A percentile compares a stretch with the other conserved stretches of the same genome.
phyloP scores from a whole-genome alignment of 2,329 filamentous ascomycete genomes.

The Cryphonectria radicalis region DNA sequence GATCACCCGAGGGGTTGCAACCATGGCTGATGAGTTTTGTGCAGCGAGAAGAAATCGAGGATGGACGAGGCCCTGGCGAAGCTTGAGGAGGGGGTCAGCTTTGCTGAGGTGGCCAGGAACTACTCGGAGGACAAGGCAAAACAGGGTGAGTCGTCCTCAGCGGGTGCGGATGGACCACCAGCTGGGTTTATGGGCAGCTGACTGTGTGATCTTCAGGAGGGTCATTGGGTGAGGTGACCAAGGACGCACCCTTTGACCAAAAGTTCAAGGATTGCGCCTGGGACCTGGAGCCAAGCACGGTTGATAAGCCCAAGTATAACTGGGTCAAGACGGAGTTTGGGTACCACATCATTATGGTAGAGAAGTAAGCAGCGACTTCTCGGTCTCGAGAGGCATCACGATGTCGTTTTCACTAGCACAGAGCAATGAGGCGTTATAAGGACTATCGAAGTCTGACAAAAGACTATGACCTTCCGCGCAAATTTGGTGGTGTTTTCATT shows the following conservation, averaged over 20 bases:
- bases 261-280: slow-evolving; percentile 77
- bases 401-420: slow-evolving; percentile 31
- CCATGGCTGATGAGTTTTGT: neutral
- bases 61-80: slow-evolving; percentile 77
- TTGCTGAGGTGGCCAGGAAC: slow-evolving; percentile 74
- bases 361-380: slow-evolving; percentile 45
- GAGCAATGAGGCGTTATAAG: slow-evolving; percentile 26
- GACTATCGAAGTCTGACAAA: slow-evolving; percentile 3
- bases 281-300: slow-evolving; percentile 68
- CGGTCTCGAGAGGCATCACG: neutral
- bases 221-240: slow-evolving; percentile 72
- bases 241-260: slow-evolving; percentile 60
- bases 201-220: slow-evolving; percentile 55
- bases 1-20: neutral
- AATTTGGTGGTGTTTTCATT: slow-evolving; percentile 39
- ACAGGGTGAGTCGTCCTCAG: slow-evolving; percentile 50
- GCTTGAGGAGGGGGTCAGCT: slow-evolving; percentile 68
- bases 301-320: slow-evolving; percentile 64
- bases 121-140: slow-evolving; percentile 79
- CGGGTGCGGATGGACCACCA: neutral
- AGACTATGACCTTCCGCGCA: slow-evolving; percentile 33
- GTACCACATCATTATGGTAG: slow-evolving; percentile 82
- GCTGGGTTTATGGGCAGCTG: slow-evolving; percentile 3
- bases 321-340: slow-evolving; percentile 77
- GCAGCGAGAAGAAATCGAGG: slow-evolving; percentile 77